A percentile compares a stretch with the other conserved stretches of the same genome.
Conservation (phyloP, 768 basidiomycete species). For the Amanita inopinata region DNA sequence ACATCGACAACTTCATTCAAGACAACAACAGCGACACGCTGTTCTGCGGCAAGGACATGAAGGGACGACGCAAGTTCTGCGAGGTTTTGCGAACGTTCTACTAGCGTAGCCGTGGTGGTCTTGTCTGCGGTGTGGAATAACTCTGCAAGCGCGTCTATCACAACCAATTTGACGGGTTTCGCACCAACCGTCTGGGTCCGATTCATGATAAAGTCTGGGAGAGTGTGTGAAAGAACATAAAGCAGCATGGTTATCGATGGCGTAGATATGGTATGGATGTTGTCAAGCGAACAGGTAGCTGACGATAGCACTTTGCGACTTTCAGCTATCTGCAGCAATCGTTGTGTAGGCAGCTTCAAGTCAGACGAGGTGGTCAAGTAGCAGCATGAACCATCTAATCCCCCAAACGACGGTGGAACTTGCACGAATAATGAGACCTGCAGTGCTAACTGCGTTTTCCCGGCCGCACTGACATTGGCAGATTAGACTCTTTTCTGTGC, state of each 20-base stretch:
- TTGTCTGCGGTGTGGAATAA: conserved; percentile 63
- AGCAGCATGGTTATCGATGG: conserved; percentile 46
- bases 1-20: conserved; percentile 86
- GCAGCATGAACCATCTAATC: conserved; percentile 58
- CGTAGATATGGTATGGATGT: conserved; percentile 54
- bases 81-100: conserved; percentile 66
- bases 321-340: conserved; percentile 58
- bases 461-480: conserved; percentile 58
- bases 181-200: conserved; percentile 19
- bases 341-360: conserved; percentile 55
- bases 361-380: conserved; percentile 71
- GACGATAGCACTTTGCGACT: conserved; percentile 36
- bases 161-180: conserved; percentile 64
- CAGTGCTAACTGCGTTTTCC: conserved; percentile 88
- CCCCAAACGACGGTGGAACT: conserved; percentile 45
- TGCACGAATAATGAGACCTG: conserved; percentile 78
- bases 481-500: background rate
- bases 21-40: conserved; percentile 67
- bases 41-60: conserved; percentile 55
- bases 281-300: conserved; percentile 28
- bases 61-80: conserved; percentile 57
- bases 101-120: conserved; percentile 49
- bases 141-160: conserved; percentile 86
- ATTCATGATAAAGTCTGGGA: conserved; percentile 42
- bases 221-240: conserved; percentile 40